Evolutionary conservation across 225 moss, liverwort and hornwort species (phyloP).

Genomic region (Polytrichum commune): DNA sequence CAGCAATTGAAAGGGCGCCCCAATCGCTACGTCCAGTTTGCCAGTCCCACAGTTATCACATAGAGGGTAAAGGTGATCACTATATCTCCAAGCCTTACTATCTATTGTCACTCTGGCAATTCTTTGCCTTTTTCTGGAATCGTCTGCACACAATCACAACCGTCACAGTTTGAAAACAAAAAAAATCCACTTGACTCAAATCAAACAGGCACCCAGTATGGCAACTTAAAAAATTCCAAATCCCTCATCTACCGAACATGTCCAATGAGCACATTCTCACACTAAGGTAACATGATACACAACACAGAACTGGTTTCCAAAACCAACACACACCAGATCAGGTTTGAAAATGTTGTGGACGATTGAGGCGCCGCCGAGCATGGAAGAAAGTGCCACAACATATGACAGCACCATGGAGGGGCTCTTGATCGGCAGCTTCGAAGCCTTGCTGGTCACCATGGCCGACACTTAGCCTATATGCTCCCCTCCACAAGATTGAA

Average conservation of each 20-base stretch:
- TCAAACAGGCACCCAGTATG: background rate
- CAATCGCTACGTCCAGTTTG: too few species aligned
- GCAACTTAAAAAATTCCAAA: background rate
- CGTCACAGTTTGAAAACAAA: background rate
- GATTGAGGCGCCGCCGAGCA: constrained; percentile 76
- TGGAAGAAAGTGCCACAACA: constrained; percentile 58
- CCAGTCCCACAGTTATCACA: too few species aligned
- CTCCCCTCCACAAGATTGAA: too few species aligned
- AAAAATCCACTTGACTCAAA: background rate
- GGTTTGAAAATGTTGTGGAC: constrained; percentile 89
- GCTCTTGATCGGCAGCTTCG: constrained; percentile 35
- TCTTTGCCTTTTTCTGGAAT: constrained; percentile 16
- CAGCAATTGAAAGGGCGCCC: too few species aligned
- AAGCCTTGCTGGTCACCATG: constrained; percentile 21
- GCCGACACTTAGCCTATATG: constrained; percentile 9
- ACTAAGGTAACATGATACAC: background rate
- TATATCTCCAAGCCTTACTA: too few species aligned
- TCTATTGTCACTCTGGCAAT: too few species aligned
- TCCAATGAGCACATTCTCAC: background rate
- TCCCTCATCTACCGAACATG: background rate
- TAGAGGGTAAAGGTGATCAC: too few species aligned
- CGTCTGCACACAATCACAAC: constrained; percentile 21
- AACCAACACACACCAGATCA: constrained; percentile 50
- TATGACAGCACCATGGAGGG: constrained; percentile 84
- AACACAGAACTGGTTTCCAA: background rate